Conservation (phyloP, 169 alveolate genomes). For the Cryptosporidium sp. region DNA sequence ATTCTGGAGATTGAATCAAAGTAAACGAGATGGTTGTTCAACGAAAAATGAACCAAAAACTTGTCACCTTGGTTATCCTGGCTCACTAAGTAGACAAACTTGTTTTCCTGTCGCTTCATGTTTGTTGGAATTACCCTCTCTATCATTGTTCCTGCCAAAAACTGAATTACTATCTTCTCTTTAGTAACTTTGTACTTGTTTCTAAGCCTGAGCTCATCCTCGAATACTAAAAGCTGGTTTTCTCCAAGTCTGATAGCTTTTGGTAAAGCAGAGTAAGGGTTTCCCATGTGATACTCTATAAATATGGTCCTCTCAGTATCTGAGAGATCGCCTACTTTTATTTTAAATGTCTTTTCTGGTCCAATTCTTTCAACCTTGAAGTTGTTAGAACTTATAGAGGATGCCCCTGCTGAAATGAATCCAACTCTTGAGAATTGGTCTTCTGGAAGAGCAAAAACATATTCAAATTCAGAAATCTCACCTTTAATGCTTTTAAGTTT, state of each 20-base stretch:
- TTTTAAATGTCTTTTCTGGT: neutral
- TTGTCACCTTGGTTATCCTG: neutral
- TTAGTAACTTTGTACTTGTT: conserved; percentile 12
- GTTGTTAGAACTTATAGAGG: conserved; percentile 12
- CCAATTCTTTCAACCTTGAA: neutral
- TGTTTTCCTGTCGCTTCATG: conserved; percentile 59
- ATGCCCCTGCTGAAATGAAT: conserved; percentile 48
- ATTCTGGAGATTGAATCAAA: conserved; percentile 80
- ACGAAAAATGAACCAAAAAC: conserved; percentile 49
- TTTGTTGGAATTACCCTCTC: conserved; percentile 33
- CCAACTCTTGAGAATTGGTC: conserved; percentile 29
- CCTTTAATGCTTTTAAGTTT: conserved; percentile 30
- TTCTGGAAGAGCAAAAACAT: conserved; percentile 9
- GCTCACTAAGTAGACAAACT: neutral
- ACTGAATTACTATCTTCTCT: conserved; percentile 46
- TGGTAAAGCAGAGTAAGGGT: conserved; percentile 26
- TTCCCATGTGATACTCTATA: conserved; percentile 49
- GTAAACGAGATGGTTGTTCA: conserved; percentile 54
- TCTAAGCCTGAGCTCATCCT: conserved; percentile 11
- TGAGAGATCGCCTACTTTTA: conserved; percentile 12
- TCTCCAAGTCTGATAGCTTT: conserved; percentile 49
- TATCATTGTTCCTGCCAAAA: conserved; percentile 31
- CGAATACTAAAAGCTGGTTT: conserved; percentile 53
- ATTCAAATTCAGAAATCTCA: conserved; percentile 2
- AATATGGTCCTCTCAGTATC: conserved; percentile 16